A percentile compares a stretch with the other conserved stretches of the same genome.
Evolutionary conservation across 2,329 filamentous ascomycete species (phyloP).

Genomic region (Coniella lustricola): DNA sequence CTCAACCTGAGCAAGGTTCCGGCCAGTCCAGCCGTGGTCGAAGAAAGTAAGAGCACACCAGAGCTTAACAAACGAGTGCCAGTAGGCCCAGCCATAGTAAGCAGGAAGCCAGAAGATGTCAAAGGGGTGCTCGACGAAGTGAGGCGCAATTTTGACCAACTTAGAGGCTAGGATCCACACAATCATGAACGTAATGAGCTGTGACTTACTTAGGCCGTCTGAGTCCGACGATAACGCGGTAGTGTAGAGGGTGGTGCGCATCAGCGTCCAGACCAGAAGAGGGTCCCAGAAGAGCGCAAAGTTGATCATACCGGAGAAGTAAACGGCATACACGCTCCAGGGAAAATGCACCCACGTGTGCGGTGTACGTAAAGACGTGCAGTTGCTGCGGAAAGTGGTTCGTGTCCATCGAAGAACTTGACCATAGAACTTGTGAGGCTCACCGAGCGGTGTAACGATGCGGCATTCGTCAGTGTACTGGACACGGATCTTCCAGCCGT

Average conservation of each 20-base stretch:
- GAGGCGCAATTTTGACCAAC: conserved; percentile 47
- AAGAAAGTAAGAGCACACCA: conserved; percentile 47
- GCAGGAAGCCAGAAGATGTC: conserved; percentile 44
- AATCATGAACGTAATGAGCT: conserved; percentile 17
- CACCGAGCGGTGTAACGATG: conserved; percentile 47
- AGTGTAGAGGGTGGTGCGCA: conserved; percentile 12
- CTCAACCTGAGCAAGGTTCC: conserved; percentile 23
- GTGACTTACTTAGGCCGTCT: conserved; percentile 1
- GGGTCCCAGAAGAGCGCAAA: conserved; percentile 48
- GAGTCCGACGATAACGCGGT: no score
- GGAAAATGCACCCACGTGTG: conserved; percentile 36
- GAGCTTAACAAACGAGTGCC: conserved; percentile 51
- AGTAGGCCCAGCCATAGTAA: conserved; percentile 49
- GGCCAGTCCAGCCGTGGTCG: conserved; percentile 35
- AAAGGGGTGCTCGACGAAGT: conserved; percentile 42
- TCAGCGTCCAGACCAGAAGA: conserved; percentile 29
- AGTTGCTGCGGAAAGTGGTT: conserved; percentile 52
- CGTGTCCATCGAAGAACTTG: conserved; percentile 53
- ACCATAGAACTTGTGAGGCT: conserved; percentile 38
- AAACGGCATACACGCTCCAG: conserved; percentile 51
- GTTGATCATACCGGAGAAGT: conserved; percentile 46
- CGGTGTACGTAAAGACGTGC: conserved; percentile 35
- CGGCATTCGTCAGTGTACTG: conserved; percentile 42
- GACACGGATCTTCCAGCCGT: conserved; percentile 47
- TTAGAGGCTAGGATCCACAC: conserved; percentile 50